A percentile compares a stretch with the other conserved stretches of the same genome.
phyloP scores from a whole-genome alignment of 2,329 filamentous ascomycete species.

The Xylaria hypoxylon region DNA sequence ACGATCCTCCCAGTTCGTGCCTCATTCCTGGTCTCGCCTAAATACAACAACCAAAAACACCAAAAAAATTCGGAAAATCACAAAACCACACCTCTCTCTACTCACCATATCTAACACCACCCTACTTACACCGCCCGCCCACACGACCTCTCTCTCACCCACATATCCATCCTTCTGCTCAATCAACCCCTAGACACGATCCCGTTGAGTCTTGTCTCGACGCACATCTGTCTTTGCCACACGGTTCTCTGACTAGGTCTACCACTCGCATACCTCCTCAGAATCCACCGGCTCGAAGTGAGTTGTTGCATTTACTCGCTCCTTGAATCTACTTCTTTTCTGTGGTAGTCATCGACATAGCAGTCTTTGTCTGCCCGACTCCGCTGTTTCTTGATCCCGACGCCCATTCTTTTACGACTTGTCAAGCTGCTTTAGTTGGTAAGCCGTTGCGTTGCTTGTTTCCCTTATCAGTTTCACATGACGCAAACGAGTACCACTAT shows the following conservation, averaged over 20 bases:
- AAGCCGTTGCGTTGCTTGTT: constrained; percentile 11
- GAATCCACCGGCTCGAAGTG: constrained; percentile 35
- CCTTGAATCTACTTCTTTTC: constrained; percentile 30
- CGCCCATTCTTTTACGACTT: constrained; percentile 35
- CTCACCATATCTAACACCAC: constrained; percentile 38
- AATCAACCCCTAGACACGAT: constrained; percentile 18
- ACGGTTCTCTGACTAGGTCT: constrained; percentile 36
- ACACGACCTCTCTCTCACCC: constrained; percentile 17
- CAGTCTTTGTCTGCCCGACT: constrained; percentile 42
- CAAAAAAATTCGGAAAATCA: constrained; percentile 72
- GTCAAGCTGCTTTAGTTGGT: constrained; percentile 32
- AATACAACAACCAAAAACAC: constrained; percentile 61
- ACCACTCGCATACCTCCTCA: constrained; percentile 29
- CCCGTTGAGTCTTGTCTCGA: constrained; percentile 26
- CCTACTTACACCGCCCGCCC: constrained; percentile 36
- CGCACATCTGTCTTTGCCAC: constrained; percentile 25
- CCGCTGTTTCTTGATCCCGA: constrained; percentile 41
- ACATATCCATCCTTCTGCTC: constrained; percentile 25
- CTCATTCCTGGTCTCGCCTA: constrained; percentile 70
- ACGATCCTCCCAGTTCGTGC: constrained; percentile 63
- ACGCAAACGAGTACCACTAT: constrained; percentile 11
- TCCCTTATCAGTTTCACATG: not conserved
- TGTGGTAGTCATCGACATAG: constrained; percentile 40
- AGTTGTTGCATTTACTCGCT: constrained; percentile 40
- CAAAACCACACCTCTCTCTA: constrained; percentile 52